phyloP scores from a whole-genome alignment of 1,139 yeast species.

The Magnusiomyces tetraspermus region DNA sequence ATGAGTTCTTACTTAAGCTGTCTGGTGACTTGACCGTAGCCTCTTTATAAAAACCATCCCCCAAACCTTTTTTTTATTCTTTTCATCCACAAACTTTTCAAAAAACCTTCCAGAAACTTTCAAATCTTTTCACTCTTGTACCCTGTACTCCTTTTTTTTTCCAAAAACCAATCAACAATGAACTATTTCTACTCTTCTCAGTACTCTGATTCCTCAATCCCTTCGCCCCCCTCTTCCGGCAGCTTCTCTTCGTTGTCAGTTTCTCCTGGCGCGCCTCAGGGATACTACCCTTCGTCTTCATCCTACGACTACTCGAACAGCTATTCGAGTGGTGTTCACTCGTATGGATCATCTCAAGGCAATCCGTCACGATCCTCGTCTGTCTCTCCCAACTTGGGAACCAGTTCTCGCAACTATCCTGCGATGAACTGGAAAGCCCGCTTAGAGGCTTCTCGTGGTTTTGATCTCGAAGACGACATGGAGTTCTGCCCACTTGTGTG shows the following conservation, averaged over 20 bases:
- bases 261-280: not conserved
- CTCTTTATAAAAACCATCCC: no score
- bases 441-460: slow-evolving; percentile 55
- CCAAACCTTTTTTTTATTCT: no score
- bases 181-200: not conserved
- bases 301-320: no score
- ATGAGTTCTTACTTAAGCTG: not conserved
- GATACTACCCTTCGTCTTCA: not conserved
- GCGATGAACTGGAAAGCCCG: slow-evolving; percentile 23
- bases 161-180: not conserved
- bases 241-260: not conserved
- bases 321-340: no score
- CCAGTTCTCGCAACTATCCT: slow-evolving; percentile 3
- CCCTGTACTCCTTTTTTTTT: no score
- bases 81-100: not conserved
- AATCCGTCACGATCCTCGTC: no score
- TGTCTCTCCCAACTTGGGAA: no score
- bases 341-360: no score
- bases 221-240: not conserved
- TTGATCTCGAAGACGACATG: slow-evolving; percentile 59
- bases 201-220: not conserved
- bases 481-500: slow-evolving; percentile 43
- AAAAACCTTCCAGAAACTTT: not conserved
- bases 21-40: not conserved
- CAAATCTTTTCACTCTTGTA: not conserved